Conservation (phyloP, 106 monocot genomes). For the Xerophyta viscosa region DNA sequence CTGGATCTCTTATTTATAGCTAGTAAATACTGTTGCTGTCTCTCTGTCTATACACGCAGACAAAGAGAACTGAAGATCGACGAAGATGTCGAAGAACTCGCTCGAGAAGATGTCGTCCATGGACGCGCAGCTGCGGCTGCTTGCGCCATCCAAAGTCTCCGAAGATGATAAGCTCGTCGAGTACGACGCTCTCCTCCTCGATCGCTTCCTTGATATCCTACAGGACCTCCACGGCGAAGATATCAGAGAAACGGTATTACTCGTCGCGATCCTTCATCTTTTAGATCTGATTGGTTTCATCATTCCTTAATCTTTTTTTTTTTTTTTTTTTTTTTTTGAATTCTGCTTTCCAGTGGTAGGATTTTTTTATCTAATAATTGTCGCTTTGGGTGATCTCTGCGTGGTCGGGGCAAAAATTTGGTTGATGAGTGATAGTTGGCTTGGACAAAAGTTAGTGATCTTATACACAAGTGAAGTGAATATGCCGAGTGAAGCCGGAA, state of each 20-base stretch:
- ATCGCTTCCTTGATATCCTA: conserved; percentile 93
- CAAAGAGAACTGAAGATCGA: conserved; percentile 5
- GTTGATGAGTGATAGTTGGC: too few relatives aligned
- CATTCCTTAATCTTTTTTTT: not conserved
- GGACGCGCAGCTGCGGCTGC: conserved; percentile 82
- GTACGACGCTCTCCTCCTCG: conserved; percentile 85
- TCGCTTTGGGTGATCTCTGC: too few relatives aligned
- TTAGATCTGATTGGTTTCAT: not conserved
- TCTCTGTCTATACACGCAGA: not conserved
- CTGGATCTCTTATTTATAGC: too few relatives aligned
- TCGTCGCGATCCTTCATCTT: not conserved
- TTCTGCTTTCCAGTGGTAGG: too few relatives aligned
- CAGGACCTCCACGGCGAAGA: conserved; percentile 75
- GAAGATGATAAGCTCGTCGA: conserved; percentile 97
- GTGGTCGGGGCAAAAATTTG: too few relatives aligned
- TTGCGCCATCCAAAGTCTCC: conserved; percentile 91
- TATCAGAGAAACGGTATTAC: conserved; percentile 69
- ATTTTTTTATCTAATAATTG: too few relatives aligned
- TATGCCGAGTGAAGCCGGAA: too few relatives aligned
- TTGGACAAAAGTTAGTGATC: too few relatives aligned
- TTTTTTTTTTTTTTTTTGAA: not conserved
- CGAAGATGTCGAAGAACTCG: conserved; percentile 33
- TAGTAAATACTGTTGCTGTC: not conserved
- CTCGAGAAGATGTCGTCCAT: conserved; percentile 75
- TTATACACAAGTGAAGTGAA: too few relatives aligned